Evolutionary conservation across 2,329 filamentous ascomycete genomes (phyloP).

Genomic region (Verticillium zaregamsianum): DNA sequence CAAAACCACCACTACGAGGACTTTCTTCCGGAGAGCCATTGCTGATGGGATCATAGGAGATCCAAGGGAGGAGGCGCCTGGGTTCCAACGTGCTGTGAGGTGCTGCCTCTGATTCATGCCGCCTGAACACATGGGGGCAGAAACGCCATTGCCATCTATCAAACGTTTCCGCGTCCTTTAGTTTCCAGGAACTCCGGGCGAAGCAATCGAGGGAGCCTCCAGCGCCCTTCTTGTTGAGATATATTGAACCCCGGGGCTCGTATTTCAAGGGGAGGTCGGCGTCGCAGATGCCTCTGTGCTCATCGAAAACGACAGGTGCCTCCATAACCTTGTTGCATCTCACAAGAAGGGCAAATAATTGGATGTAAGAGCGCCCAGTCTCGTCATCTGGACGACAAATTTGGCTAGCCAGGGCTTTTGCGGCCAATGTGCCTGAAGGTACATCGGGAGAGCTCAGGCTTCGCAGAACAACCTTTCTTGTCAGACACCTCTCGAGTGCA

Average conservation of each 20-base stretch:
- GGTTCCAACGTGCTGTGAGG: neutral
- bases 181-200: neutral
- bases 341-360: neutral
- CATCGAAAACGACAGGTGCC: neutral
- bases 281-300: neutral
- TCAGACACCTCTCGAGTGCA: neutral
- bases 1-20: neutral
- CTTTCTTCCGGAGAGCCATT: neutral
- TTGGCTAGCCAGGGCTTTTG: neutral
- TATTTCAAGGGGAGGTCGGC: neutral
- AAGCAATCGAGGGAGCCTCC: neutral
- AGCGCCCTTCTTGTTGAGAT: neutral
- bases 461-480: neutral
- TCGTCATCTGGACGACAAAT: neutral
- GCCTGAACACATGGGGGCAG: neutral
- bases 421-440: neutral
- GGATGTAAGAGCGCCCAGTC: neutral
- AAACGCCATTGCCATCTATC: neutral
- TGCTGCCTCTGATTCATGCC: neutral
- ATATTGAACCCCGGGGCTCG: neutral
- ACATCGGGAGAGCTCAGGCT: neutral
- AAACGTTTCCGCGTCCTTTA: neutral
- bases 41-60: neutral
- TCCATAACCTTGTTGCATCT: neutral
- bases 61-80: neutral